Evolutionary conservation across 2,329 filamentous ascomycete genomes (phyloP).

Genomic region (Fusarium proliferatum): DNA sequence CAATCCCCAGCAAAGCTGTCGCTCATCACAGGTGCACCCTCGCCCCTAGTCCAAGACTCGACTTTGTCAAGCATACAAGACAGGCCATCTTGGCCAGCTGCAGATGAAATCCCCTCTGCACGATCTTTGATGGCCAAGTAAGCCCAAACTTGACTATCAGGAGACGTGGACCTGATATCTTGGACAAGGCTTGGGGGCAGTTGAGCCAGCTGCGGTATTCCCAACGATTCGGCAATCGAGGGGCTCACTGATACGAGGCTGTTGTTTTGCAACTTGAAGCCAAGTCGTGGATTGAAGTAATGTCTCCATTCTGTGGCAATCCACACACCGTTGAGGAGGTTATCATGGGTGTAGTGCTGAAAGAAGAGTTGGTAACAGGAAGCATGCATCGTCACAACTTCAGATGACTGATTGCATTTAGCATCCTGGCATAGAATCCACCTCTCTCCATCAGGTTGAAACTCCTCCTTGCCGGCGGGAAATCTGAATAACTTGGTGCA

Average conservation of each 20-base stretch:
- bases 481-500: background rate
- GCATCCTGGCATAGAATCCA: background rate
- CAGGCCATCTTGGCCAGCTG: background rate
- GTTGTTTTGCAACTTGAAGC: background rate
- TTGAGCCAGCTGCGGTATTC: background rate
- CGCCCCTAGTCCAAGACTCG: background rate
- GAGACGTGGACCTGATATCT: background rate
- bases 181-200: background rate
- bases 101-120: background rate
- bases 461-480: background rate
- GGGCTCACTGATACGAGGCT: background rate
- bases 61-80: background rate
- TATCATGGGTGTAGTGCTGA: background rate
- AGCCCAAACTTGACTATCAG: background rate
- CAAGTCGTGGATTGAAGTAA: background rate
- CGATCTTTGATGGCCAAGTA: background rate
- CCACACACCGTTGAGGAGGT: background rate
- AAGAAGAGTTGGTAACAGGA: background rate
- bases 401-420: background rate
- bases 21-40: background rate
- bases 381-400: background rate
- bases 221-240: background rate
- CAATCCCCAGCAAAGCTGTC: background rate
- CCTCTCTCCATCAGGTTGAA: background rate
- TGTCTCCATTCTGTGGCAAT: background rate